Conservation (phyloP, 2,329 filamentous ascomycete genomes). For the Fusarium sp. region DNA sequence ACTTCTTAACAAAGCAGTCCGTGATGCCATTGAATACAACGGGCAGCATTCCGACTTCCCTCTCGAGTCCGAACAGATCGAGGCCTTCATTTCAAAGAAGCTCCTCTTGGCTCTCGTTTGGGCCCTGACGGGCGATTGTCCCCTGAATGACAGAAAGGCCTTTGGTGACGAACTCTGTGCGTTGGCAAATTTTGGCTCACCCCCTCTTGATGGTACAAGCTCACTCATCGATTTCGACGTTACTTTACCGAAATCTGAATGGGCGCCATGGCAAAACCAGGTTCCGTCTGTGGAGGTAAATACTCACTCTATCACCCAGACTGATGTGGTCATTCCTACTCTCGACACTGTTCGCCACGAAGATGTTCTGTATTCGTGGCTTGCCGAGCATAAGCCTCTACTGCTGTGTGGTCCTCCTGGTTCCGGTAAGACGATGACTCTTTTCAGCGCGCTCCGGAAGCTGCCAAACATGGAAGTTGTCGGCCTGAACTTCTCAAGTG, state of each 20-base stretch:
- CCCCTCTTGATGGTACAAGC: constrained; percentile 79
- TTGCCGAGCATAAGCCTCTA: constrained; percentile 97
- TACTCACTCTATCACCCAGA: constrained; percentile 97
- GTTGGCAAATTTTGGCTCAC: constrained; percentile 87
- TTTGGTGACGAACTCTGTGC: constrained; percentile 89
- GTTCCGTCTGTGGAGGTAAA: constrained; percentile 97
- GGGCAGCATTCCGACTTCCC: constrained; percentile 94
- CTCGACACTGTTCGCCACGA: constrained; percentile 97
- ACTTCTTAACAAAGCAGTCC: constrained; percentile 91
- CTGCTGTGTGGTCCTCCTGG: constrained; percentile 96
- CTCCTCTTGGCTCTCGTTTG: constrained; percentile 92
- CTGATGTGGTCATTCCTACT: constrained; percentile 97
- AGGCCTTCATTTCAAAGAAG: constrained; percentile 93
- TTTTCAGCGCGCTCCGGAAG: constrained; percentile 97
- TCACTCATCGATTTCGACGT: constrained; percentile 98
- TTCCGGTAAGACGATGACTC: constrained; percentile 99
- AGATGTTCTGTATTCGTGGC: constrained; percentile 99
- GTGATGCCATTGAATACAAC: constrained; percentile 96
- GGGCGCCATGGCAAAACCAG: constrained; percentile 93
- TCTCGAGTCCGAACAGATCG: constrained; percentile 88
- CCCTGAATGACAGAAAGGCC: constrained; percentile 84
- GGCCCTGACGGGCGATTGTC: constrained; percentile 96
- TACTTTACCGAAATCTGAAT: constrained; percentile 85
- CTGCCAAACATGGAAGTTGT: constrained; percentile 99
- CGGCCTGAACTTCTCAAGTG: constrained; percentile 98